A percentile compares a stretch with the other conserved stretches of the same genome.
Conservation (phyloP, 768 basidiomycete genomes). For the Lentinula raphanica region DNA sequence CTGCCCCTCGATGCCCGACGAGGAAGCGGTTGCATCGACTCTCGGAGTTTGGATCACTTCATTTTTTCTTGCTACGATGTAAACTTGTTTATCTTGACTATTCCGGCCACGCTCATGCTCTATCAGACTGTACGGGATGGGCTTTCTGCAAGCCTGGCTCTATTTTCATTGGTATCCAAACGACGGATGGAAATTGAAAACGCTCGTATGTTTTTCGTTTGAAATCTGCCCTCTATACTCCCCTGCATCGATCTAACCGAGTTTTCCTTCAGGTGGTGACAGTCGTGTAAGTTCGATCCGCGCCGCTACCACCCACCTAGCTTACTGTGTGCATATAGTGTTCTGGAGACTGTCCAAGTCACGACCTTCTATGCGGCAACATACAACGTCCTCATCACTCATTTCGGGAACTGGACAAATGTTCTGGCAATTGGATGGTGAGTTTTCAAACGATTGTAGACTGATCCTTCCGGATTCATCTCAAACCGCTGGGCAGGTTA, state of each 20-base stretch:
- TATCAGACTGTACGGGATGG: constrained; percentile 19
- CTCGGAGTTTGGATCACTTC: background rate
- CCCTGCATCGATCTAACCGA: background rate
- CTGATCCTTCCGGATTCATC: background rate
- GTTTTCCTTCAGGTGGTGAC: background rate
- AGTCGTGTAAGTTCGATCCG: background rate
- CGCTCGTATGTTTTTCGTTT: constrained; percentile 8
- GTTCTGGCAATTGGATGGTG: constrained; percentile 13
- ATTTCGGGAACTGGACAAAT: constrained; percentile 15
- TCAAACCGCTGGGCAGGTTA: background rate
- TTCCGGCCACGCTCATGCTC: no score
- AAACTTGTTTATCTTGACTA: background rate
- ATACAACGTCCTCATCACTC: constrained; percentile 16
- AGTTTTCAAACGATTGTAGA: background rate
- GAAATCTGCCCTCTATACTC: background rate
- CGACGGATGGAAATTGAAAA: constrained; percentile 16
- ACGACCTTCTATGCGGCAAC: constrained; percentile 13
- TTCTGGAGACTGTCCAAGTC: constrained; percentile 17
- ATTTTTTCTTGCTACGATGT: constrained; percentile 2
- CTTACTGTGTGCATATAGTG: constrained; percentile 7
- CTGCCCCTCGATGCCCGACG: background rate
- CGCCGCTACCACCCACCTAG: background rate
- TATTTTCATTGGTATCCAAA: constrained; percentile 20
- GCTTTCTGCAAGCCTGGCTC: constrained; percentile 16
- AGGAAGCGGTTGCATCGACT: background rate